A percentile compares a stretch with the other conserved stretches of the same genome.
phyloP scores from a whole-genome alignment of 78 protist species.

The Cavenderia fasciculata region DNA sequence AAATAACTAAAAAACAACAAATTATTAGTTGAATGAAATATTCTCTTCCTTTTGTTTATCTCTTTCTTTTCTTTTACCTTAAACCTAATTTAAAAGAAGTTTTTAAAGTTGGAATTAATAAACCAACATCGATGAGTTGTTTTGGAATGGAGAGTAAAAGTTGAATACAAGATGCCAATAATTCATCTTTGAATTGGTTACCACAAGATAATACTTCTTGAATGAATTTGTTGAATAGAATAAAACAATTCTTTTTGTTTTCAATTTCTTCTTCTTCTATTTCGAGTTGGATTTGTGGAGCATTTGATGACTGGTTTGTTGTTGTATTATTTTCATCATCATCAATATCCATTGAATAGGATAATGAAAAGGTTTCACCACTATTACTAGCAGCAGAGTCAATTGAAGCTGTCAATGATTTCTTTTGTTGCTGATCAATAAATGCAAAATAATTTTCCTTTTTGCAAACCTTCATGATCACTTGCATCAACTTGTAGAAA shows the following conservation, averaged over 20 bases:
- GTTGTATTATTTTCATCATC: background rate
- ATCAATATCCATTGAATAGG: background rate
- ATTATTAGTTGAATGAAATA: too few species aligned
- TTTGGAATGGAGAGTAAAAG: conserved; percentile 74
- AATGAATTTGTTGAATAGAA: conserved; percentile 49
- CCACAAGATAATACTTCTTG: conserved; percentile 40
- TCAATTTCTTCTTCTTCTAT: conserved; percentile 12
- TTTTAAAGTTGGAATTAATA: conserved; percentile 40
- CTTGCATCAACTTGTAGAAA: conserved; percentile 65
- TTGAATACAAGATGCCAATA: conserved; percentile 69
- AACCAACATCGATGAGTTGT: conserved; percentile 4
- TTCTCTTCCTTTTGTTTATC: too few species aligned
- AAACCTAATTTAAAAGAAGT: conserved; percentile 69
- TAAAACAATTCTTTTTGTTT: conserved; percentile 61
- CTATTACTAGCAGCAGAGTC: background rate
- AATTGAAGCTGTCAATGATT: background rate
- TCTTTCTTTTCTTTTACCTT: too few species aligned
- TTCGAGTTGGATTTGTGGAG: background rate
- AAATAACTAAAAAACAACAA: too few species aligned
- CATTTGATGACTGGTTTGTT: background rate
- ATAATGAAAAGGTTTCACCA: too few species aligned
- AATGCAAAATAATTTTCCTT: conserved; percentile 44
- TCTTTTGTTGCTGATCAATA: background rate
- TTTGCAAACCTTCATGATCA: conserved; percentile 35
- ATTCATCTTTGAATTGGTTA: conserved; percentile 79